Evolutionary conservation across 192 early-diverging fungal species (phyloP).

Genomic region (Spizellomyces punctatus): DNA sequence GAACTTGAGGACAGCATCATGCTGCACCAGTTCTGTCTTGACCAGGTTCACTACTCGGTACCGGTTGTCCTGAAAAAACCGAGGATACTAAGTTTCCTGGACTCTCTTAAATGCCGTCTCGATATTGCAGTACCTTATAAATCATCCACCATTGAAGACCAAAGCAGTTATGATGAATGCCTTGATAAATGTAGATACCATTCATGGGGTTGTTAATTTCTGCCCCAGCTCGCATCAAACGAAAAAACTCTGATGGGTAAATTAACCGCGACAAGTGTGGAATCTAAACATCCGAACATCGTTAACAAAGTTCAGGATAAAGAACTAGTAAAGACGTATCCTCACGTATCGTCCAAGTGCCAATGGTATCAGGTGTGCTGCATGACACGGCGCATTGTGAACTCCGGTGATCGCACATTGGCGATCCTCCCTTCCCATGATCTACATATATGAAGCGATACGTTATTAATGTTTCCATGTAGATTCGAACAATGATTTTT

Average conservation of each 20-base stretch:
- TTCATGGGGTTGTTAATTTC: slow-evolving; percentile 11
- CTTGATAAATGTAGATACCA: neutral
- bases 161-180: neutral
- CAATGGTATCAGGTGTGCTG: slow-evolving; percentile 10
- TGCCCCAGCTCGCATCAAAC: neutral
- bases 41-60: neutral
- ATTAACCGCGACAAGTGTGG: neutral
- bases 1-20: neutral
- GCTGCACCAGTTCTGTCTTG: neutral
- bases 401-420: too few species aligned
- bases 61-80: neutral
- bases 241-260: slow-evolving; percentile 13
- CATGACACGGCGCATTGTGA: neutral
- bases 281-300: neutral
- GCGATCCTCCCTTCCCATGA: neutral
- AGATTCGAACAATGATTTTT: neutral
- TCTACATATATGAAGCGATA: neutral
- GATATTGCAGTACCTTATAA: slow-evolving; percentile 1
- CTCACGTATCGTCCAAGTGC: neutral
- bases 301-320: too few species aligned
- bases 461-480: neutral
- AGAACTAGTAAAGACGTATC: neutral
- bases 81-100: too few species aligned
- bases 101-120: too few species aligned
- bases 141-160: slow-evolving; percentile 2